phyloP scores from a whole-genome alignment of 352 stramenopile species.

The Pythium rishiriense region DNA sequence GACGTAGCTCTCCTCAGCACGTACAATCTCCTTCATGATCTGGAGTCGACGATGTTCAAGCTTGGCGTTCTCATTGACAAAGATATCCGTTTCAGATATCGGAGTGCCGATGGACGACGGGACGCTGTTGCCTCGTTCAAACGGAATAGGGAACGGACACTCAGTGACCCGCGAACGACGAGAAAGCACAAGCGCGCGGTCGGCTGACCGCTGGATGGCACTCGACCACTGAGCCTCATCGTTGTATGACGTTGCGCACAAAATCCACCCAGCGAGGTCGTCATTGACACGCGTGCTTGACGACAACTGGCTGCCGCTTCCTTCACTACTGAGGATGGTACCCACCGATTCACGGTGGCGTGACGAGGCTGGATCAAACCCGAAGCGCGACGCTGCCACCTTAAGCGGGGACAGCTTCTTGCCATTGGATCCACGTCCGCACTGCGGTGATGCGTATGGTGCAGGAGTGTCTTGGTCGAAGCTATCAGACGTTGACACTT shows the following conservation, averaged over 20 bases:
- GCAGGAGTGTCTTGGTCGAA: conserved; percentile 17
- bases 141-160: conserved; percentile 39
- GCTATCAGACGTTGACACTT: conserved; percentile 57
- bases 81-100: conserved; percentile 25
- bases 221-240: conserved; percentile 67
- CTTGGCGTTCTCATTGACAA: conserved; percentile 50
- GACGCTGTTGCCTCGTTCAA: conserved; percentile 43
- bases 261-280: conserved; percentile 62
- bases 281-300: conserved; percentile 6
- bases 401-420: conserved; percentile 68
- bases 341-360: conserved; percentile 22
- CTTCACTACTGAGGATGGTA: conserved; percentile 31
- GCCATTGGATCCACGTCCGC: conserved; percentile 13
- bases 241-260: conserved; percentile 60
- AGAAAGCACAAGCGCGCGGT: conserved; percentile 62
- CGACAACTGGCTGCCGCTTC: conserved; percentile 23
- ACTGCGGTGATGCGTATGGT: conserved; percentile 1
- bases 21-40: conserved; percentile 84
- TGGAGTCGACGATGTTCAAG: conserved; percentile 63
- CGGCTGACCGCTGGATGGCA: conserved; percentile 67
- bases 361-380: conserved; percentile 2
- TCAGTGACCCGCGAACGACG: conserved; percentile 63
- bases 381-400: conserved; percentile 49
- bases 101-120: conserved; percentile 6
- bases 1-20: conserved; percentile 84